Evolutionary conservation across 164 flowering plant species (phyloP).

Genomic region (Chimonanthus praecox): DNA sequence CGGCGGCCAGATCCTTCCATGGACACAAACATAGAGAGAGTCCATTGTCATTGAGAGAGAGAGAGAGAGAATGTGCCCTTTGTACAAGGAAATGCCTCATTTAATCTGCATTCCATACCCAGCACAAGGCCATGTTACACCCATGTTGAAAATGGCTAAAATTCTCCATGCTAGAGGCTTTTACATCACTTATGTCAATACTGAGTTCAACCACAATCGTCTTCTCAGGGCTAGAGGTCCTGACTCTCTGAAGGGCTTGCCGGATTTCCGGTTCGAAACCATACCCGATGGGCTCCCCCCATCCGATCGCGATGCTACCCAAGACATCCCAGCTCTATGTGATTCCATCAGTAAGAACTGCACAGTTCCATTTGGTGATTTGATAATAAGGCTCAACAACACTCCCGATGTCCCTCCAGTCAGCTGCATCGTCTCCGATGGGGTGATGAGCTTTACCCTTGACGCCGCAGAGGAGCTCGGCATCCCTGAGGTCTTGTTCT

Average conservation of each 20-base stretch:
- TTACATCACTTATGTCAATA: constrained; percentile 25
- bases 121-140: constrained; percentile 9
- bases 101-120: constrained; percentile 2
- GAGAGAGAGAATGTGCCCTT: not conserved
- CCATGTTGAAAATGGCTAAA: constrained; percentile 9
- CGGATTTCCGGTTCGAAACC: constrained; percentile 29
- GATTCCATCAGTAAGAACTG: constrained; percentile 11
- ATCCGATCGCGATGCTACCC: constrained; percentile 31
- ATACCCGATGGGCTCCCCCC: constrained; percentile 39
- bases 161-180: constrained; percentile 24
- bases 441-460: constrained; percentile 5
- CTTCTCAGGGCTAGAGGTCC: constrained; percentile 11
- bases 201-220: constrained; percentile 13
- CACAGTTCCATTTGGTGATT: not conserved
- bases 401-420: not conserved
- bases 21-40: not conserved
- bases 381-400: not conserved
- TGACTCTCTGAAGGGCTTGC: constrained; percentile 9
- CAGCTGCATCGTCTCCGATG: constrained; percentile 14
- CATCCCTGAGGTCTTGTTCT: constrained; percentile 8
- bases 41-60: not conserved
- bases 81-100: constrained; percentile 1
- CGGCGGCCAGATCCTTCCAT: too few species aligned
- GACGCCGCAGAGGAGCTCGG: constrained; percentile 9
- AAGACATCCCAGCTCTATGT: constrained; percentile 29